Evolutionary conservation across 2,329 filamentous ascomycete species (phyloP).

Genomic region (Colletotrichum brevisporum): DNA sequence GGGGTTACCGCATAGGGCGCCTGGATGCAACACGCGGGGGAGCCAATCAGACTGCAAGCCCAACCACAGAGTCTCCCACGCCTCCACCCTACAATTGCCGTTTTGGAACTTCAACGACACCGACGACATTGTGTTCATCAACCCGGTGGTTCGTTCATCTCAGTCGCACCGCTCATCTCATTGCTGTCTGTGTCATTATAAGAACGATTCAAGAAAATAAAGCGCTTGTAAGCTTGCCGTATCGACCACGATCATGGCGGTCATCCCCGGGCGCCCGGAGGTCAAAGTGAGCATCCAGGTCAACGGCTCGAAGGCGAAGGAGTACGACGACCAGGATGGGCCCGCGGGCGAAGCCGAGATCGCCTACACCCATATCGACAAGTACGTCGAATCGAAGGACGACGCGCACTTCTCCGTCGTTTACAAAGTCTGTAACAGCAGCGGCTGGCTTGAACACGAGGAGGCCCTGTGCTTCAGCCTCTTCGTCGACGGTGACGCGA

Average conservation of each 20-base stretch:
- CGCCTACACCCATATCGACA: constrained; percentile 17
- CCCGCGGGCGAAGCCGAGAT: neutral
- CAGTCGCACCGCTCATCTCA: neutral
- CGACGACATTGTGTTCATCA: no score
- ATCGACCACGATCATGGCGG: constrained; percentile 42
- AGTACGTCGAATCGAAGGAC: constrained; percentile 44
- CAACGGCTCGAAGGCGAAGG: constrained; percentile 39
- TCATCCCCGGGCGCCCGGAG: constrained; percentile 43
- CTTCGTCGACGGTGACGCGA: constrained; percentile 42
- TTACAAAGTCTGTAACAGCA: constrained; percentile 32
- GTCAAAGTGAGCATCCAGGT: constrained; percentile 45
- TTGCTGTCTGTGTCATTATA: neutral
- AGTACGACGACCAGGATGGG: constrained; percentile 42
- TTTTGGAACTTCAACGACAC: no score
- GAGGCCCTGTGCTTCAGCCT: constrained; percentile 34
- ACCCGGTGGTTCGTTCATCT: no score
- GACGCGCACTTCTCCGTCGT: constrained; percentile 41
- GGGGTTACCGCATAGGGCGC: no score
- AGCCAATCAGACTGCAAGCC: no score
- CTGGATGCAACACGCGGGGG: no score
- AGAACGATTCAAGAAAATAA: neutral
- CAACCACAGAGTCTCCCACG: no score
- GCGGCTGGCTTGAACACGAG: constrained; percentile 35
- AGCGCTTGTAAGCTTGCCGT: neutral
- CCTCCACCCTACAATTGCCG: no score